phyloP scores from a whole-genome alignment of 108 stramenopile genomes.

The Pseudonitzschia pungens region DNA sequence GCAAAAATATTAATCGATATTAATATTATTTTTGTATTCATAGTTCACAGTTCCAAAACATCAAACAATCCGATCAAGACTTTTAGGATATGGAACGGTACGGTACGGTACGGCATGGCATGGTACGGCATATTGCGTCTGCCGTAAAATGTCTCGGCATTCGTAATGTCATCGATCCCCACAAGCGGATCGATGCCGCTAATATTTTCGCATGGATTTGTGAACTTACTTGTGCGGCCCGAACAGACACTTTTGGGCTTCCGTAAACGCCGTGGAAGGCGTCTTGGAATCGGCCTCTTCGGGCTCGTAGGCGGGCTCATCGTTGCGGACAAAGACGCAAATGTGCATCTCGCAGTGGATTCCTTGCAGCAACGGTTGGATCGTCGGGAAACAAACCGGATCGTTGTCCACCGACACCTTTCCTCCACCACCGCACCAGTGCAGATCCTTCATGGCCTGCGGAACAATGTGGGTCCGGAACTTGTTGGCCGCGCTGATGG shows the following conservation, averaged over 20 bases:
- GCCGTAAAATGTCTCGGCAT: too few relatives aligned
- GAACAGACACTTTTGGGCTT: conserved; percentile 4
- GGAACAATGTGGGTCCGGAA: conserved; percentile 62
- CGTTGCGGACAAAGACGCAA: conserved; percentile 60
- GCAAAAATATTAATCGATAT: too few relatives aligned
- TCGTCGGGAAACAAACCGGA: conserved; percentile 46
- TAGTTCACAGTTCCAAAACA: too few relatives aligned
- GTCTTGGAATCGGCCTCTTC: conserved; percentile 29
- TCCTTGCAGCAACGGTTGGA: conserved; percentile 42
- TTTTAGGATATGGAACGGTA: too few relatives aligned
- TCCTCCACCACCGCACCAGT: conserved; percentile 50
- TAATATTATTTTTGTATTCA: too few relatives aligned
- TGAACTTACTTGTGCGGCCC: not conserved
- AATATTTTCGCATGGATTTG: too few relatives aligned
- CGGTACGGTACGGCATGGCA: too few relatives aligned
- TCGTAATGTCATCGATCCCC: too few relatives aligned
- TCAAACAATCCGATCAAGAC: too few relatives aligned
- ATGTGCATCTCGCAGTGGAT: conserved; percentile 73
- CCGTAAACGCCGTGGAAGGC: conserved; percentile 36
- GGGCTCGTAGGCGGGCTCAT: conserved; percentile 35
- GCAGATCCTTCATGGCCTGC: conserved; percentile 62
- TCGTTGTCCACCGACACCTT: conserved; percentile 24
- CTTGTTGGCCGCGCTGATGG: conserved; percentile 32
- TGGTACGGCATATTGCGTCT: too few relatives aligned
- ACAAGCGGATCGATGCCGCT: too few relatives aligned